phyloP scores from a whole-genome alignment of 2,329 filamentous ascomycete species.

The Mollisia scopiformis region DNA sequence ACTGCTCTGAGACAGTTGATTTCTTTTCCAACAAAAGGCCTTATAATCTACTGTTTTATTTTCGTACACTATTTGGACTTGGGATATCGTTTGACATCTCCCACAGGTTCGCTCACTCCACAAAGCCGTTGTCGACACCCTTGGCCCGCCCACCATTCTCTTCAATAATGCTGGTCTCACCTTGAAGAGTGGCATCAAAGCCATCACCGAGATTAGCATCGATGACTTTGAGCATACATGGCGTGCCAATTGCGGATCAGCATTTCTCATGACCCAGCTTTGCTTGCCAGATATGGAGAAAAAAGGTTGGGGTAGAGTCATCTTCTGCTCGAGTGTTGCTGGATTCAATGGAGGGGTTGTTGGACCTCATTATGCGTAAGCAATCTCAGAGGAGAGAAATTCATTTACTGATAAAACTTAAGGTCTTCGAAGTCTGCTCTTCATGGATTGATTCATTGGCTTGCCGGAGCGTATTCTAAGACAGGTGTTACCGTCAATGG shows the following conservation, averaged over 20 bases:
- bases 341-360: constrained; percentile 28
- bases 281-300: constrained; percentile 40
- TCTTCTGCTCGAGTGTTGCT: constrained; percentile 28
- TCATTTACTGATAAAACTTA: neutral
- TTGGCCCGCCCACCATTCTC: constrained; percentile 26
- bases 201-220: constrained; percentile 26
- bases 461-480: constrained; percentile 44
- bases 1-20: neutral
- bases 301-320: constrained; percentile 37
- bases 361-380: constrained; percentile 31
- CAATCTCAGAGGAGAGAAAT: too few relatives aligned
- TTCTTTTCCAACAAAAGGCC: neutral
- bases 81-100: neutral
- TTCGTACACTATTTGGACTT: neutral
- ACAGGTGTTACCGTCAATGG: constrained; percentile 51
- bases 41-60: neutral
- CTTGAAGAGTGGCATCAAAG: constrained; percentile 17
- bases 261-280: constrained; percentile 29
- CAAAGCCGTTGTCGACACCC: neutral
- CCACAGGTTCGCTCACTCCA: constrained; percentile 18
- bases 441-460: constrained; percentile 51
- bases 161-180: constrained; percentile 31
- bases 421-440: constrained; percentile 45
- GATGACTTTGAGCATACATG: constrained; percentile 31
- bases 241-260: constrained; percentile 27